These are phyloP conservation scores for Hemileia vastatrix DNA, from an alignment of 1,284 basidiomycete genomes.

Conservation along the genomic window DNA sequence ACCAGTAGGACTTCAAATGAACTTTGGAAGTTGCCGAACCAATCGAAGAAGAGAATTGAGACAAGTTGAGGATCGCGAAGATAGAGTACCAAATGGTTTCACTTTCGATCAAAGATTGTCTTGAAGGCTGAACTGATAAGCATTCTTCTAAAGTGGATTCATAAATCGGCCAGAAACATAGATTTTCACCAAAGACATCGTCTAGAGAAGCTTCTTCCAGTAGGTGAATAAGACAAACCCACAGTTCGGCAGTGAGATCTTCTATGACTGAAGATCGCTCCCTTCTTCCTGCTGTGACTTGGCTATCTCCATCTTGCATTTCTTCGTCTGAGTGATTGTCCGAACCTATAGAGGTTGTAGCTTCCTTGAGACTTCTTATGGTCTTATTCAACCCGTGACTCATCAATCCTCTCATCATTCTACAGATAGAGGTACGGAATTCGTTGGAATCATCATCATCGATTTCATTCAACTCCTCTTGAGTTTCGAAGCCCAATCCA, in stretches of 20 bases:
- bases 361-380: conserved; percentile 22
- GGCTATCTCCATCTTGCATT: not conserved
- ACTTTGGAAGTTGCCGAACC: no score
- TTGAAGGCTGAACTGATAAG: conserved; percentile 48
- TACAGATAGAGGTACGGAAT: conserved; percentile 10
- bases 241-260: conserved; percentile 56
- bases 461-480: not conserved
- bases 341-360: conserved; percentile 9
- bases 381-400: conserved; percentile 32
- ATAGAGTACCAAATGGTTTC: conserved; percentile 60
- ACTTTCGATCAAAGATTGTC: conserved; percentile 47
- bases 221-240: conserved; percentile 65
- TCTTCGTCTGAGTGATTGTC: not conserved
- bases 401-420: conserved; percentile 32
- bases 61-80: conserved; percentile 51
- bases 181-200: conserved; percentile 27
- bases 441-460: not conserved
- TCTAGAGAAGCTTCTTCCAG: conserved; percentile 19
- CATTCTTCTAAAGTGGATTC: conserved; percentile 29
- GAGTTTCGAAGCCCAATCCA: not conserved
- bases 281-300: not conserved
- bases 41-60: no score
- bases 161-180: conserved; percentile 31
- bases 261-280: no score
- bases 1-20: no score